Evolutionary conservation across 2,329 filamentous ascomycete species (phyloP).

Genomic region (Exophiala sideris): DNA sequence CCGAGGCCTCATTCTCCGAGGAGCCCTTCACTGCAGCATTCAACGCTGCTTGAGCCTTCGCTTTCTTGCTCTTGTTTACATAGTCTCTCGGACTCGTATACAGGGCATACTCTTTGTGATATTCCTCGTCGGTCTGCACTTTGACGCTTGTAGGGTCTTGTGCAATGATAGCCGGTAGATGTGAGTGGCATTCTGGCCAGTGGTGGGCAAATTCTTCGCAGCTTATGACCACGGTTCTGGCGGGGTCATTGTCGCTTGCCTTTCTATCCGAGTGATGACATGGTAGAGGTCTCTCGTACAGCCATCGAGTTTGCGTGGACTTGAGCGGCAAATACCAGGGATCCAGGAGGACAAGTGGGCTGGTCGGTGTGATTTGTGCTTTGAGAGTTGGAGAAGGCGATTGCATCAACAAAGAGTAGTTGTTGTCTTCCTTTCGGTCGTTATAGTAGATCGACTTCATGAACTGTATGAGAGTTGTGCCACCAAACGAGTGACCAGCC

Average conservation of each 20-base stretch:
- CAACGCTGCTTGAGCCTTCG: no score
- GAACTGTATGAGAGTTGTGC: conserved; percentile 69
- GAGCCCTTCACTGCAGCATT: neutral
- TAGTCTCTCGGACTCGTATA: conserved; percentile 6
- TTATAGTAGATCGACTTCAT: conserved; percentile 71
- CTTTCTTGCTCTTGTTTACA: conserved; percentile 6
- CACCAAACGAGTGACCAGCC: conserved; percentile 78
- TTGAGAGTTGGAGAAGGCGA: conserved; percentile 54
- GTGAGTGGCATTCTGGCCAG: conserved; percentile 46
- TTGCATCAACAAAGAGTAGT: conserved; percentile 39
- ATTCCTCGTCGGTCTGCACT: conserved; percentile 8
- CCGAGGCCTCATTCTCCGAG: neutral
- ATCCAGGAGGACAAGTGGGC: conserved; percentile 68
- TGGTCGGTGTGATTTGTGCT: conserved; percentile 64
- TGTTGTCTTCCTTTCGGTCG: conserved; percentile 1
- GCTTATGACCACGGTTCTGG: conserved; percentile 16
- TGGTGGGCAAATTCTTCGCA: conserved; percentile 43
- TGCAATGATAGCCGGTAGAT: conserved; percentile 1
- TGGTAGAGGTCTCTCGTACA: conserved; percentile 68
- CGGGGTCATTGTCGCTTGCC: conserved; percentile 14
- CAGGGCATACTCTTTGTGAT: neutral
- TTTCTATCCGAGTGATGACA: conserved; percentile 45
- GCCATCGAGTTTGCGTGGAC: conserved; percentile 57
- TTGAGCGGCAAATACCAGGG: conserved; percentile 75
- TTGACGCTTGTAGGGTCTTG: conserved; percentile 1